phyloP scores from a whole-genome alignment of 2,329 filamentous ascomycete genomes.

The Exophiala phaeomuriformis region DNA sequence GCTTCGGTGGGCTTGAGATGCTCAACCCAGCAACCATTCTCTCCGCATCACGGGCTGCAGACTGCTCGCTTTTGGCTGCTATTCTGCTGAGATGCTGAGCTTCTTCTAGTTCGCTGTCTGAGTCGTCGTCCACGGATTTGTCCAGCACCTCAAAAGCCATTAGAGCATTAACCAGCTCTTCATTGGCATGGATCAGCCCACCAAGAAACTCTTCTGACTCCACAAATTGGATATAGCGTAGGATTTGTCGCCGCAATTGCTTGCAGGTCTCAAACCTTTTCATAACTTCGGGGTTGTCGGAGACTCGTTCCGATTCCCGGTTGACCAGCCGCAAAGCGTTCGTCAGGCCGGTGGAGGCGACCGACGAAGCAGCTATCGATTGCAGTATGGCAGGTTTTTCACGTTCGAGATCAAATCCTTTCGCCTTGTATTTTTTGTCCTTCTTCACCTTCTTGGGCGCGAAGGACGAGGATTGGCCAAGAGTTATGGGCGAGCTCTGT shows the following conservation, averaged over 20 bases:
- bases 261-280: slow-evolving; percentile 82
- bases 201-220: slow-evolving; percentile 89
- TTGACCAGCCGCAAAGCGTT: slow-evolving; percentile 88
- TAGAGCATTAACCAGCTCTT: slow-evolving; percentile 85
- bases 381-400: slow-evolving; percentile 83
- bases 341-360: slow-evolving; percentile 81
- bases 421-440: slow-evolving; percentile 45
- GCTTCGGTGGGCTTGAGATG: slow-evolving; percentile 43
- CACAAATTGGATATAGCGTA: slow-evolving; percentile 88
- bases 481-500: slow-evolving; percentile 18
- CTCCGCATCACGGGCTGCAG: slow-evolving; percentile 29
- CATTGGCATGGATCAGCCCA: slow-evolving; percentile 84
- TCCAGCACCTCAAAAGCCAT: slow-evolving; percentile 95
- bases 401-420: slow-evolving; percentile 70
- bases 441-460: slow-evolving; percentile 26
- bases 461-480: slow-evolving; percentile 24
- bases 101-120: slow-evolving; percentile 56
- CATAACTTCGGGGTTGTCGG: slow-evolving; percentile 68
- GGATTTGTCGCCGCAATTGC: slow-evolving; percentile 68
- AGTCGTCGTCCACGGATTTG: slow-evolving; percentile 53
- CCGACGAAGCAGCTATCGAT: slow-evolving; percentile 80
- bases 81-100: slow-evolving; percentile 35
- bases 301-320: slow-evolving; percentile 78
- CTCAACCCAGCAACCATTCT: slow-evolving; percentile 42
- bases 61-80: slow-evolving; percentile 22